A percentile compares a stretch with the other conserved stretches of the same genome.
Evolutionary conservation across 345 rosid genomes (phyloP).

Genomic region (Sisymbrium irio): DNA sequence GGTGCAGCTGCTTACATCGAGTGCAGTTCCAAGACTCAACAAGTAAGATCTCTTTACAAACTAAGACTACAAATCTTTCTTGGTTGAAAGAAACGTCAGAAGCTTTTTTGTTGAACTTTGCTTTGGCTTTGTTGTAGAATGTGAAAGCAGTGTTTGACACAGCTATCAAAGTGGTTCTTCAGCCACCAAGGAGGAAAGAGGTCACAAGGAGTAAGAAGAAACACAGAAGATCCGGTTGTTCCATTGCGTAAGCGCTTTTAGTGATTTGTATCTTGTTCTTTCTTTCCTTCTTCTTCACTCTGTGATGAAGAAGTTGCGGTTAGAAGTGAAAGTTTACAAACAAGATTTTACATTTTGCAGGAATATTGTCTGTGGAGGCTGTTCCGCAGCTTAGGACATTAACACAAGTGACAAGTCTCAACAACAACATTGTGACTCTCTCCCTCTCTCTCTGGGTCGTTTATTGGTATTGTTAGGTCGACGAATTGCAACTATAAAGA

Average conservation of each 20-base stretch:
- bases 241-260: conserved; percentile 61
- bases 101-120: not conserved
- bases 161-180: conserved; percentile 94
- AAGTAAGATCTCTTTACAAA: conserved; percentile 41
- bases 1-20: conserved; percentile 97
- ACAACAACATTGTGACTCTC: conserved; percentile 4
- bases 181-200: conserved; percentile 91
- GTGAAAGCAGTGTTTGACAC: conserved; percentile 94
- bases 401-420: not conserved
- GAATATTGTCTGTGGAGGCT: conserved; percentile 79
- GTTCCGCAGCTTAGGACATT: conserved; percentile 42
- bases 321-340: not conserved
- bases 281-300: not conserved
- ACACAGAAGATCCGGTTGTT: conserved; percentile 62
- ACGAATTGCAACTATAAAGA: no score
- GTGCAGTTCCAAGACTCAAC: conserved; percentile 98
- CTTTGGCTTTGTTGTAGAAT: conserved; percentile 48
- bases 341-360: conserved; percentile 36
- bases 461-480: no score
- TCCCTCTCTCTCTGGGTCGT: not conserved
- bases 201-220: conserved; percentile 54
- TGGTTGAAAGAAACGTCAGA: not conserved
- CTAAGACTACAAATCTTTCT: not conserved
- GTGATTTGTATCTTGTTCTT: not conserved
- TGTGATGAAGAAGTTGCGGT: not conserved